These are phyloP conservation scores for Blastocystis hominis DNA, from an alignment of 352 stramenopile genomes.

Conservation along the genomic window DNA sequence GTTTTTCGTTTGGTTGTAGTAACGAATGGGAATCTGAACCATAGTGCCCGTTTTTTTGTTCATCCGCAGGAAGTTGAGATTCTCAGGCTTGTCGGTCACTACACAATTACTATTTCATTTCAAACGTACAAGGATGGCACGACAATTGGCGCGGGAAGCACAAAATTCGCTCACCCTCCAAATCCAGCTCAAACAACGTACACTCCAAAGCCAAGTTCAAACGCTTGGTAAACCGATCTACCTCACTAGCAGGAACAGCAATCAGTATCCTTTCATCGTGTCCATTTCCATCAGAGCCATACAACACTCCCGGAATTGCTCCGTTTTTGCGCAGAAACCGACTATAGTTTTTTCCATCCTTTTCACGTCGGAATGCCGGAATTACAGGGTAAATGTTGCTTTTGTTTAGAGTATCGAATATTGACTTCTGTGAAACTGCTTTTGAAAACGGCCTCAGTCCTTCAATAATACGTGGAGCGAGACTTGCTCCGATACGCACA, in stretches of 20 bases:
- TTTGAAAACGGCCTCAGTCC: background rate
- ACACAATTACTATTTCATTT: background rate
- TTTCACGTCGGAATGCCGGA: background rate
- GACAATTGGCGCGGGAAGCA: slow-evolving; percentile 9
- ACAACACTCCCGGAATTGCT: slow-evolving; percentile 41
- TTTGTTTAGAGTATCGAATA: background rate
- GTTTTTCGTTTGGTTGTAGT: slow-evolving; percentile 37
- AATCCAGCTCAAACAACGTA: slow-evolving; percentile 34
- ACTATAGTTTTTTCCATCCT: slow-evolving; percentile 1
- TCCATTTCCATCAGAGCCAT: slow-evolving; percentile 29
- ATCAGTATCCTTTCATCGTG: slow-evolving; percentile 21
- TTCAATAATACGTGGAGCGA: background rate
- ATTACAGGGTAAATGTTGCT: background rate
- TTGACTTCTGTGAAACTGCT: background rate
- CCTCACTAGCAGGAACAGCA: slow-evolving; percentile 4
- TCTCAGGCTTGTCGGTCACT: background rate
- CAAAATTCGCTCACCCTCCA: background rate
- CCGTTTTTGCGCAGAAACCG: slow-evolving; percentile 16
- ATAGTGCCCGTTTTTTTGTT: slow-evolving; percentile 6
- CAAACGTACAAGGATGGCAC: slow-evolving; percentile 18
- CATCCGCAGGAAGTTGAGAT: slow-evolving; percentile 21
- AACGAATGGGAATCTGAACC: slow-evolving; percentile 32
- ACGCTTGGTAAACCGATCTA: background rate
- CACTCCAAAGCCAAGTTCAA: slow-evolving; percentile 43
- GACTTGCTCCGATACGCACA: background rate